These are phyloP conservation scores for Phytophthora megakarya DNA, from an alignment of 352 stramenopile genomes.

Conservation along the genomic window DNA sequence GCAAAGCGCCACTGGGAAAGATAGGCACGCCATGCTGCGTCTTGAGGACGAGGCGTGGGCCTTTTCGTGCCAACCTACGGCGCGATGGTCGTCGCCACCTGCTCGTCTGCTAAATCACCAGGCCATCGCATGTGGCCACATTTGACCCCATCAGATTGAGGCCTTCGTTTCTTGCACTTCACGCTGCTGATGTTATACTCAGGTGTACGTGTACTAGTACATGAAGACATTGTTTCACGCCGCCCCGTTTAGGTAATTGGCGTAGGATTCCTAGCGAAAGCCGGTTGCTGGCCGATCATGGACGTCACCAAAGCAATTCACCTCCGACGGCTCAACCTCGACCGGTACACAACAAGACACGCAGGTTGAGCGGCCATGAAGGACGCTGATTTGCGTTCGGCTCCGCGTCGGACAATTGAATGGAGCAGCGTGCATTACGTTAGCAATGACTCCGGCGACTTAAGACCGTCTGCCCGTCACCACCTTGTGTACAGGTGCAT, in stretches of 20 bases:
- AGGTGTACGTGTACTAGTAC: too few species aligned
- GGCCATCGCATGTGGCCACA: too few species aligned
- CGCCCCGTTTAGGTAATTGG: not conserved
- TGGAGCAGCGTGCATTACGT: not conserved
- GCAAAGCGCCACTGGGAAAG: not conserved
- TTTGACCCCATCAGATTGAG: too few species aligned
- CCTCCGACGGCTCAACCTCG: not conserved
- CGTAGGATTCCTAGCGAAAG: slow-evolving; percentile 20
- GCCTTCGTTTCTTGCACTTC: too few species aligned
- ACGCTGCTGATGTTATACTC: not conserved
- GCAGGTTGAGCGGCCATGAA: too few species aligned
- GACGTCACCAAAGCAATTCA: too few species aligned
- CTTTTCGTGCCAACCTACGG: slow-evolving; percentile 5
- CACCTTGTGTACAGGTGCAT: slow-evolving; percentile 23
- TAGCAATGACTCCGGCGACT: slow-evolving; percentile 4
- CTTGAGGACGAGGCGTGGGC: not conserved
- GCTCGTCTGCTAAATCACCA: too few species aligned
- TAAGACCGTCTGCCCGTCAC: slow-evolving; percentile 16
- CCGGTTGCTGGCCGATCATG: too few species aligned
- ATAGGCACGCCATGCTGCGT: slow-evolving; percentile 14
- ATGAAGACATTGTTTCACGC: not conserved
- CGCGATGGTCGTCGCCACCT: not conserved
- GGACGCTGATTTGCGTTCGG: slow-evolving; percentile 15
- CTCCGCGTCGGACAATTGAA: slow-evolving; percentile 6
- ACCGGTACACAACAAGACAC: not conserved